These are phyloP conservation scores for Aspergillus eucalypticola DNA, from an alignment of 2,329 filamentous ascomycete species.

Conservation along the genomic window DNA sequence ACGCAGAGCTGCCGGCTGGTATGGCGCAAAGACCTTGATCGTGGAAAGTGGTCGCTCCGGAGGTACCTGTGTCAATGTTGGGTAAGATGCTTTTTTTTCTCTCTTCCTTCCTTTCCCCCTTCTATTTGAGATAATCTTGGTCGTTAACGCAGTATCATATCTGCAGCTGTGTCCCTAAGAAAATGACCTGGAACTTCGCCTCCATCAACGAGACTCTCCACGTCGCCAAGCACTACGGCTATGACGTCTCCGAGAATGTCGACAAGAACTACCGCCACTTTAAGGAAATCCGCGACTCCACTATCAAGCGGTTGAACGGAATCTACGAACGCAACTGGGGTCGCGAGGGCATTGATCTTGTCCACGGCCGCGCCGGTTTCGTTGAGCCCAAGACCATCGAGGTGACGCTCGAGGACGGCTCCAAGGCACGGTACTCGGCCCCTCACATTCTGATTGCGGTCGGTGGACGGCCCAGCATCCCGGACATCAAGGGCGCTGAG, in stretches of 20 bases:
- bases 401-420: constrained; percentile 46
- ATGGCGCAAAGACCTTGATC: constrained; percentile 53
- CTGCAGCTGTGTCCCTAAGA: constrained; percentile 53
- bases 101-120: background rate
- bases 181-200: constrained; percentile 56
- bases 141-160: background rate
- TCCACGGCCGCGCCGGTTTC: constrained; percentile 52
- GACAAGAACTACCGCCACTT: constrained; percentile 49
- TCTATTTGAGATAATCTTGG: background rate
- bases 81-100: constrained; percentile 37
- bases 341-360: constrained; percentile 52
- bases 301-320: constrained; percentile 49
- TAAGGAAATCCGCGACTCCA: constrained; percentile 50
- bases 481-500: constrained; percentile 48
- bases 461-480: constrained; percentile 49
- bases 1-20: constrained; percentile 54
- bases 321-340: constrained; percentile 54
- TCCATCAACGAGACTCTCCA: constrained; percentile 51
- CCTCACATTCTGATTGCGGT: constrained; percentile 52
- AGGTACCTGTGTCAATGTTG: constrained; percentile 56
- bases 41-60: constrained; percentile 52
- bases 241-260: constrained; percentile 46
- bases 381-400: constrained; percentile 47
- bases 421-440: constrained; percentile 43
- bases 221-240: constrained; percentile 50